Conservation (phyloP, 2,329 filamentous ascomycete species). For the Fusarium liriodendri region DNA sequence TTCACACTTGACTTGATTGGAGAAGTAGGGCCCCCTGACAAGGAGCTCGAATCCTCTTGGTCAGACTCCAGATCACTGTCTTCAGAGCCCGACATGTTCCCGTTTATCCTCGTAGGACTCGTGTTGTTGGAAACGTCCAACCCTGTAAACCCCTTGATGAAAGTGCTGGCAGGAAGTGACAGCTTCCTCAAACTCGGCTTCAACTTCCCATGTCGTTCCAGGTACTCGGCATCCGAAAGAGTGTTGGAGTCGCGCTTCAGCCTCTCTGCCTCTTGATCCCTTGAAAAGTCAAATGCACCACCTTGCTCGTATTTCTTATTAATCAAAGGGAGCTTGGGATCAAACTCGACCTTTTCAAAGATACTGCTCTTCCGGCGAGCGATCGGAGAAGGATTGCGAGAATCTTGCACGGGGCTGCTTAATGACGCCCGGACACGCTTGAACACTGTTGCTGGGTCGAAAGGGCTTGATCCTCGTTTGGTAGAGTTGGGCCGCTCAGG, state of each 20-base stretch:
- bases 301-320: slow-evolving; percentile 70
- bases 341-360: slow-evolving; percentile 67
- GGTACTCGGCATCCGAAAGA: slow-evolving; percentile 60
- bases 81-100: slow-evolving; percentile 56
- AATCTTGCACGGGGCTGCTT: slow-evolving; percentile 29
- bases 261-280: slow-evolving; percentile 47
- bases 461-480: slow-evolving; percentile 68
- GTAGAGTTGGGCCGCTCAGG: slow-evolving; percentile 46
- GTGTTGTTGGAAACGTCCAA: slow-evolving; percentile 41
- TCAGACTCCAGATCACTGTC: slow-evolving; percentile 66
- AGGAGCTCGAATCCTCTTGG: slow-evolving; percentile 64
- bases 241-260: slow-evolving; percentile 46
- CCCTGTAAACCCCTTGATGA: slow-evolving; percentile 44
- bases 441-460: slow-evolving; percentile 68
- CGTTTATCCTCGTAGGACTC: slow-evolving; percentile 54
- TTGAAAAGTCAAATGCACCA: slow-evolving; percentile 62
- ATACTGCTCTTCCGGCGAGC: slow-evolving; percentile 56
- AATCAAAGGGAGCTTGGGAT: slow-evolving; percentile 62
- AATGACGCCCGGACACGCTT: slow-evolving; percentile 66
- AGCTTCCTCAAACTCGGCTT: slow-evolving; percentile 50
- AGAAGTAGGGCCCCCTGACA: slow-evolving; percentile 61
- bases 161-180: slow-evolving; percentile 31
- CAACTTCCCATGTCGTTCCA: slow-evolving; percentile 59
- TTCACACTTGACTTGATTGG: slow-evolving; percentile 62
- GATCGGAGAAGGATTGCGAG: slow-evolving; percentile 34